Evolutionary conservation across 345 rosid species (phyloP).

Genomic region (Eucalyptus lansdowneana): DNA sequence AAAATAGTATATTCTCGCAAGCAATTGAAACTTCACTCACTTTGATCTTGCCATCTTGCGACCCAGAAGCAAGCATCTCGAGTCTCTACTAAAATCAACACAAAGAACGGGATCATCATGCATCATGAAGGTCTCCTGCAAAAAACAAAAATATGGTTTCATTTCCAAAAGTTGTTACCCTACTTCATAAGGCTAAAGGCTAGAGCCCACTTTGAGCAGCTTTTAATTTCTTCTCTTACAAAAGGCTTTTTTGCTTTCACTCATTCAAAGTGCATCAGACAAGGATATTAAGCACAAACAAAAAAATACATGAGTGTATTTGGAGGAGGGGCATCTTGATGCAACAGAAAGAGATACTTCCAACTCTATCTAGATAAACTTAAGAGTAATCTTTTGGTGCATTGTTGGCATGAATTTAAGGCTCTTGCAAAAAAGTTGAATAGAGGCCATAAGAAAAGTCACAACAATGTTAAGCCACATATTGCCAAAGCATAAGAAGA

Average conservation of each 20-base stretch:
- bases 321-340: neutral
- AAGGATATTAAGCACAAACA: neutral
- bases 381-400: neutral
- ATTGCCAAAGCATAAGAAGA: neutral
- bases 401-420: neutral
- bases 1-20: neutral
- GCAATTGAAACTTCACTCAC: constrained; percentile 18
- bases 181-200: neutral
- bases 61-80: constrained; percentile 93
- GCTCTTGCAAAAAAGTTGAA: neutral
- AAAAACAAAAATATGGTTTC: neutral
- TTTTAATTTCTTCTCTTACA: neutral
- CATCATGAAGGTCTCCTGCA: constrained; percentile 99
- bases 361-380: neutral
- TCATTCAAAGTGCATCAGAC: neutral
- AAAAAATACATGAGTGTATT: neutral
- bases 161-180: neutral
- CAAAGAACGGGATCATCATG: constrained; percentile 96
- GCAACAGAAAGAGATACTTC: neutral
- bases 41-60: constrained; percentile 95
- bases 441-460: neutral
- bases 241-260: neutral
- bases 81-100: constrained; percentile 96
- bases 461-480: neutral
- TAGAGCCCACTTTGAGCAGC: neutral